Base-by-base conservation (phyloP, 2,329 filamentous ascomycete genomes). In the Ophiostoma perfectum region DNA sequence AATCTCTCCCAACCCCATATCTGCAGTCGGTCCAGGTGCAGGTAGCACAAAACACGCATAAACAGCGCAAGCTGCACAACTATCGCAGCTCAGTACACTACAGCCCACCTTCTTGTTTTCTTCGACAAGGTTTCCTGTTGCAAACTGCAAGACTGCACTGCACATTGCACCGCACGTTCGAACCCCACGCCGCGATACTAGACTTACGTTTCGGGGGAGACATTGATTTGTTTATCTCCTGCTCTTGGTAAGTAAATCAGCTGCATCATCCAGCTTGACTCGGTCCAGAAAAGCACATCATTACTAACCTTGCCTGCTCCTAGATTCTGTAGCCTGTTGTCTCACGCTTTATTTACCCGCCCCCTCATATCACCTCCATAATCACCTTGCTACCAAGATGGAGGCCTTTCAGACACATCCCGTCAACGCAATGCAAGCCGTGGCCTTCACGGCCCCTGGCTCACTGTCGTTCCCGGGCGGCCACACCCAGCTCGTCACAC, bases 171-270 rank as follows among this genome's bases (percentile, higher is more conserved):
- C 2, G 27, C 49, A 55, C 18, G 49, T 18, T 55, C 9, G 6
- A 55, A 49, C 18, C 36, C 58, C 47, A 49, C 47, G 47, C 47
- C 27, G 27, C 9, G 12, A 49, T 14, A 5, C 47, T 6, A 38
- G 16, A 39, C 55, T 14, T 27, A 41, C 67, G 39, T 52, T 80
- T 80, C 81, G 82, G 92, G 92, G 91, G 93, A 96, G 90, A 93
- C 93, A 96, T 97, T 97, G 80, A 89, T 79, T 97, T 96, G 93
- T 96, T 92, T 83, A 91, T 96, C 93, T 96, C 92, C 90, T 27
- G 27, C 86, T 81, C 86, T 86, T 82, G 85, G 86, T 89, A 88
- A 79, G 83, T 66, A 69, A 67, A 71, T 64, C 27, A 47, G 11
- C n/a, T 55, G 3, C 3, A 36, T 27, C 27, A 27, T 27, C 27